A percentile compares a stretch with the other conserved stretches of the same genome.
Evolutionary conservation across 148 eudicot species (phyloP).

Genomic region (Vaccinium darrowii): DNA sequence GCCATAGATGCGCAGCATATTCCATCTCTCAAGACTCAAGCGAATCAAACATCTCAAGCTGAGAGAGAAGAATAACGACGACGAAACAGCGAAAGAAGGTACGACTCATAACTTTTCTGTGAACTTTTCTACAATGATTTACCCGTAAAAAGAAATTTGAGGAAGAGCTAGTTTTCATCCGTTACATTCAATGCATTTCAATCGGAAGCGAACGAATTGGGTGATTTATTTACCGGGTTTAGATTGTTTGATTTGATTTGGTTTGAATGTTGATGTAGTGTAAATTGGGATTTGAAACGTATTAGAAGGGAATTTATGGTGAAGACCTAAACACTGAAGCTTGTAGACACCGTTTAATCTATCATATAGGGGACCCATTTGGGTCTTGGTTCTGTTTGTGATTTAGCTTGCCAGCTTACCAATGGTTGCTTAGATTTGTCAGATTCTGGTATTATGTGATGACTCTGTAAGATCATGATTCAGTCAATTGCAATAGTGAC

Average conservation of each 20-base stretch:
- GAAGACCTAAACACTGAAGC: not conserved
- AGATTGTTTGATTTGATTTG: not conserved
- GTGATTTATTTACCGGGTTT: not conserved
- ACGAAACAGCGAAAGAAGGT: not conserved
- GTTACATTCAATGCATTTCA: not conserved
- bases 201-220: not conserved
- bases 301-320: not conserved
- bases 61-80: not conserved
- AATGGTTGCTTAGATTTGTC: not conserved
- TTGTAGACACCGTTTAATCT: not conserved
- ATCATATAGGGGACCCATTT: not conserved
- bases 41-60: not conserved
- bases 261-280: not conserved
- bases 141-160: not conserved
- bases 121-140: not conserved
- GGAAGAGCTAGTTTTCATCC: not conserved
- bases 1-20: slow-evolving; percentile 3
- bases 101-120: not conserved
- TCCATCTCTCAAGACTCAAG: not conserved
- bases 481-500: not conserved
- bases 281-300: not conserved
- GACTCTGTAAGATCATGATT: not conserved
- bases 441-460: not conserved
- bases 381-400: not conserved
- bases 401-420: not conserved